phyloP scores from a whole-genome alignment of 345 rosid genomes.

The Turritis glabra region DNA sequence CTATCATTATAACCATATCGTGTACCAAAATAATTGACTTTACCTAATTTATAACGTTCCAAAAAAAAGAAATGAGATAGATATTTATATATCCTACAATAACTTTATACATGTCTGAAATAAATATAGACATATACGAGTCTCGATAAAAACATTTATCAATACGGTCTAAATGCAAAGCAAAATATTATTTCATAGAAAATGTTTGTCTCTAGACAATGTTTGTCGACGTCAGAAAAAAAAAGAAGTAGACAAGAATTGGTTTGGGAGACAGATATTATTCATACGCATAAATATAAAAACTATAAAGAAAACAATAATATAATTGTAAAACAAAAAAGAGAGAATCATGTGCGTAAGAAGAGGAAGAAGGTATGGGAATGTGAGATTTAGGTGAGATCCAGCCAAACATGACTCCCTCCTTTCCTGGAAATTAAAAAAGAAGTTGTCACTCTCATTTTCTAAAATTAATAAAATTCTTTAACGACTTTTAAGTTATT shows the following conservation, averaged over 20 bases:
- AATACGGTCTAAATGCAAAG: constrained; percentile 14
- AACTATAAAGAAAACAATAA: background rate
- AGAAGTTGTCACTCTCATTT: constrained; percentile 14
- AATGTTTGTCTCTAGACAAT: background rate
- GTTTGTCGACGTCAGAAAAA: constrained; percentile 23
- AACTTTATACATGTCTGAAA: constrained; percentile 4
- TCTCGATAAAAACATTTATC: background rate
- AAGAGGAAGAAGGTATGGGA: constrained; percentile 41
- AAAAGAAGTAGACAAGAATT: constrained; percentile 1
- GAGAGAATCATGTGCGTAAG: constrained; percentile 39
- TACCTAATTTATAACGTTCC: constrained; percentile 19
- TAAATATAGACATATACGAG: background rate
- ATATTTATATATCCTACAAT: background rate
- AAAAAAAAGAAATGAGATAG: too few relatives aligned
- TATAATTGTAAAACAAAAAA: constrained; percentile 15
- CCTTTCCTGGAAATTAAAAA: constrained; percentile 23
- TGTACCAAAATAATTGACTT: constrained; percentile 29
- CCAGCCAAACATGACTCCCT: constrained; percentile 44
- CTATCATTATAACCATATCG: constrained; percentile 39
- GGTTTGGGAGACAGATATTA: constrained; percentile 4
- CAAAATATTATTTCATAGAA: background rate
- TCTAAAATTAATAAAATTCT: background rate
- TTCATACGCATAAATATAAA: background rate
- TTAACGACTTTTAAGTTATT: constrained; percentile 2
- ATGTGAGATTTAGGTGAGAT: constrained; percentile 43